A percentile compares a stretch with the other conserved stretches of the same genome.
Conservation (phyloP, 371 early-diverging fungal genomes). For the Funneliformis caledonium region DNA sequence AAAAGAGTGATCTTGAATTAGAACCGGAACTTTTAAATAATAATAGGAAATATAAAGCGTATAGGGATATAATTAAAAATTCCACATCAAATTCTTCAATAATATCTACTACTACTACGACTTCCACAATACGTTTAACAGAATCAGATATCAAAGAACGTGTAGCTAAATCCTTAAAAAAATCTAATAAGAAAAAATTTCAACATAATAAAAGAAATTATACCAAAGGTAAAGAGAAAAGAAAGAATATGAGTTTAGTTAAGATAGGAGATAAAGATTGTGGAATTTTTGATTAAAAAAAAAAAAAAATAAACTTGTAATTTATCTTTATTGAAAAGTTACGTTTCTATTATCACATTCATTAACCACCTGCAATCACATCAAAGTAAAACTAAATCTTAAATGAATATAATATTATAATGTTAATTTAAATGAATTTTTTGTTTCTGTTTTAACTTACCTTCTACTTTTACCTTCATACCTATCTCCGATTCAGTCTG, state of each 20-base stretch:
- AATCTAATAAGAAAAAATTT: conserved; percentile 44
- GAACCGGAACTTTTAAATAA: conserved; percentile 49
- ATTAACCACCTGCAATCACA: too few species aligned
- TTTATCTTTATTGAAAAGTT: too few species aligned
- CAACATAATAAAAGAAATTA: conserved; percentile 49
- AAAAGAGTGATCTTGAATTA: conserved; percentile 42
- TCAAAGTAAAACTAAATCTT: too few species aligned
- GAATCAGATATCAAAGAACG: conserved; percentile 63
- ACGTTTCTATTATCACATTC: too few species aligned
- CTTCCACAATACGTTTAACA: conserved; percentile 49
- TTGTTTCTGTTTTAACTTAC: too few species aligned
- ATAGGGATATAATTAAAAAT: conserved; percentile 52
- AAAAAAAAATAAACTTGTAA: neutral
- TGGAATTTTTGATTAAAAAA: conserved; percentile 27
- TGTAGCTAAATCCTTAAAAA: conserved; percentile 57
- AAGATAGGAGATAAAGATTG: conserved; percentile 47
- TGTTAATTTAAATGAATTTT: too few species aligned
- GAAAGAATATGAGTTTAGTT: conserved; percentile 51
- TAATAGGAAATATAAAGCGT: conserved; percentile 63
- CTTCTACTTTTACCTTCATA: too few species aligned
- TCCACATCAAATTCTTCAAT: conserved; percentile 41
- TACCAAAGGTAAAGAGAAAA: conserved; percentile 62
- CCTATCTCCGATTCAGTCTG: too few species aligned
- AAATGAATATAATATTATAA: too few species aligned
- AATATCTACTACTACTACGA: conserved; percentile 43